phyloP scores from a whole-genome alignment of 768 basidiomycete species.

The Phlebiopsis gigantea region DNA sequence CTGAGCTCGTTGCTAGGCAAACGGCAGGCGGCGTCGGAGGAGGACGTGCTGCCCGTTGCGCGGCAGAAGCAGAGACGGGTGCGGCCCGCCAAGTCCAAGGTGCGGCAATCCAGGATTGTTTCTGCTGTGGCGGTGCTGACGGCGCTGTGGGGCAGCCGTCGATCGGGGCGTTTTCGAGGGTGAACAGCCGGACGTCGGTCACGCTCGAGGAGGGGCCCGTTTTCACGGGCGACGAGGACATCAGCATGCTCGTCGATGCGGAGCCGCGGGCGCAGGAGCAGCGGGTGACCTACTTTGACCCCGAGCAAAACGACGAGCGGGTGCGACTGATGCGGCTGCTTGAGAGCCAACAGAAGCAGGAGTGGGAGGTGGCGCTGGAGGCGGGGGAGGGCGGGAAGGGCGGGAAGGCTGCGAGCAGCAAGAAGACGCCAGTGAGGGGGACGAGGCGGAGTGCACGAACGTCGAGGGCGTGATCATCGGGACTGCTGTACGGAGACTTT shows the following conservation, averaged over 20 bases:
- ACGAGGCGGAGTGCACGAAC: background rate
- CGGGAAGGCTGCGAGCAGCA: background rate
- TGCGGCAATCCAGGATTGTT: background rate
- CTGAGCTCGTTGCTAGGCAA: constrained; percentile 69
- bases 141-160: background rate
- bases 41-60: background rate
- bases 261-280: constrained; percentile 34
- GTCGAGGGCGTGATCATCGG: background rate
- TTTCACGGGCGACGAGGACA: constrained; percentile 20
- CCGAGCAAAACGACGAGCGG: constrained; percentile 54
- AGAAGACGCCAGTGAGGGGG: background rate
- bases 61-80: background rate
- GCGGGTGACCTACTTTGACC: constrained; percentile 66
- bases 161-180: background rate
- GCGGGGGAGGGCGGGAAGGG: background rate
- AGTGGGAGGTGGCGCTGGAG: background rate
- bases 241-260: constrained; percentile 6
- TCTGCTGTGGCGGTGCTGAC: background rate
- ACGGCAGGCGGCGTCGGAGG: constrained; percentile 36
- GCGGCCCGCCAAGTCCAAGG: background rate
- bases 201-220: constrained; percentile 30
- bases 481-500: background rate
- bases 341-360: constrained; percentile 10
- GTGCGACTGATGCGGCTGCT: constrained; percentile 52
- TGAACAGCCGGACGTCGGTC: constrained; percentile 35